These are phyloP conservation scores for Usnea hakonensis DNA, from an alignment of 495 filamentous ascomycete genomes.

Conservation along the genomic window DNA sequence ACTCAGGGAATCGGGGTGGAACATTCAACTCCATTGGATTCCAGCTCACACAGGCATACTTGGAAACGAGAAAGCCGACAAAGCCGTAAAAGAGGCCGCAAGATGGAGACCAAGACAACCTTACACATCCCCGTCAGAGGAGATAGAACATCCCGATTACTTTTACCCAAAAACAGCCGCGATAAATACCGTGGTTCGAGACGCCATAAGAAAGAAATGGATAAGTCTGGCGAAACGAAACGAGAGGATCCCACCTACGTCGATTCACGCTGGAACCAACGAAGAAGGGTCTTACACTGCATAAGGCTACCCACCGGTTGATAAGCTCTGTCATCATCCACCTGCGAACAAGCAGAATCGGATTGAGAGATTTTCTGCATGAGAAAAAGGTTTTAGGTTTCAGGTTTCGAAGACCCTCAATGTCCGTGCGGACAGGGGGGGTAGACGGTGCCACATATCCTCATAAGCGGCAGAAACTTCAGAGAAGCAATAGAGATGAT, in stretches of 20 bases:
- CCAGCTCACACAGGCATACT: conserved; percentile 19
- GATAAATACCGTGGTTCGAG: conserved; percentile 14
- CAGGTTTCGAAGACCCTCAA: neutral
- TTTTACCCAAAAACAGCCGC: conserved; percentile 13
- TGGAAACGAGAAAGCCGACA: conserved; percentile 22
- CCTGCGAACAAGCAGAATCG: neutral
- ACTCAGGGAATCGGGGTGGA: conserved; percentile 11
- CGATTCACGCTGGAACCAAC: conserved; percentile 1
- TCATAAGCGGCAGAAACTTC: too few species aligned
- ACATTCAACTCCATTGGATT: conserved; percentile 18
- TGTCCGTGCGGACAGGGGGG: neutral
- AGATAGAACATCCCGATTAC: conserved; percentile 12
- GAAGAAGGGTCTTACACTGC: neutral
- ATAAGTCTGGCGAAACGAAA: conserved; percentile 9
- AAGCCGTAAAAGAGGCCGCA: conserved; percentile 17
- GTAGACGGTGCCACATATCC: too few species aligned
- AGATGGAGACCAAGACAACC: conserved; percentile 11
- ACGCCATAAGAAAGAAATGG: conserved; percentile 8
- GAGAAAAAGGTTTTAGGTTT: neutral
- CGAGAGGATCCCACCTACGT: conserved; percentile 4
- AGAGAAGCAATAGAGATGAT: too few species aligned
- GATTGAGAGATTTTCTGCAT: neutral
- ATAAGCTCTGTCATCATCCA: neutral
- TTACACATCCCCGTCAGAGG: conserved; percentile 12
- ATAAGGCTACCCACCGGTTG: neutral